Base-by-base conservation (phyloP, 306 rosid species). In the Dryas alaskensis region DNA sequence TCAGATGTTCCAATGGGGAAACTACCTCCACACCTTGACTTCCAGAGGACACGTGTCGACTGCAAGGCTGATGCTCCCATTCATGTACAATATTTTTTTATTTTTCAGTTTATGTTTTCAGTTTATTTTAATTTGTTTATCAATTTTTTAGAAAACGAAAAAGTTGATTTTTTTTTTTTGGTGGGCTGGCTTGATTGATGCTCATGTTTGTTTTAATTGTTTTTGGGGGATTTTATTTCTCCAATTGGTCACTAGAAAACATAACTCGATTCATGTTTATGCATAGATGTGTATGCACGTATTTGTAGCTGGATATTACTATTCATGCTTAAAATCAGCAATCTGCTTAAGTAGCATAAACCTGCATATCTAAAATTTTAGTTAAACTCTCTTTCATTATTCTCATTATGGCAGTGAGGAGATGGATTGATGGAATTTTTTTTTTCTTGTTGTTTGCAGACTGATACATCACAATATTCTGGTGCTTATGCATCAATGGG, bases 401-500 rank as follows among this genome's bases (percentile, higher is more conserved):
- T 14, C 67, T 14, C 12, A 12, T 13, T 61, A 14, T 8, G 62
- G 4, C 1, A 27, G 10, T 3, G 19, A 61, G 48, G 67, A 61
- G 14, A 14, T 39, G 47, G 10, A 14, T 43, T 57, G 54, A 49
- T 42, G 52, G 25, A 7, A 3, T 60, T 62, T 37, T 11, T 50
- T 11, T 4, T 17, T 4, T 75, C 61, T 77, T 78, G 78, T 65
- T 79, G 70, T 77, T 63, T 89, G 78, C 77, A 94, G 99, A 89
- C 98, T 49, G 99, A 95, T 74, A 86, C 97, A 6, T 62, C 87
- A 60, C 95, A 89, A 58, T 92, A 92, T 65, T 86, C 92, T 53
- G 99, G 99, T 65, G 97, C 96, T 50, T 95, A 79, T 81, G 88
- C 90, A 2, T 76, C 88, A 0, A 17, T 86, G 76, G 90, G 97